A percentile compares a stretch with the other conserved stretches of the same genome.
These are phyloP conservation scores for Stevia rebaudiana DNA, from an alignment of 140 eudicot species.

Conservation along the genomic window DNA sequence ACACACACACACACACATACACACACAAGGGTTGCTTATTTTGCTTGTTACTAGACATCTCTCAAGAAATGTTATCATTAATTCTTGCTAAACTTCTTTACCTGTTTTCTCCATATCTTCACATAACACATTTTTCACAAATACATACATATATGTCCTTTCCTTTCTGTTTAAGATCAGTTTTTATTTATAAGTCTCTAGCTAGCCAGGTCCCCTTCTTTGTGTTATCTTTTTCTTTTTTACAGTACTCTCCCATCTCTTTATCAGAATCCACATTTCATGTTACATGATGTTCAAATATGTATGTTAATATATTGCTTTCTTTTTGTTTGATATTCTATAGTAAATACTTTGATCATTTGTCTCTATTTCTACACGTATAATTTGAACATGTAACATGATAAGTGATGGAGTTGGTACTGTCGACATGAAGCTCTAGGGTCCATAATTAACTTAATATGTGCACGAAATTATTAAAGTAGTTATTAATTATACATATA, in stretches of 20 bases:
- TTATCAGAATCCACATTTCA: conserved; percentile 38
- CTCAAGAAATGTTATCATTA: conserved; percentile 34
- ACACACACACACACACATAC: background rate
- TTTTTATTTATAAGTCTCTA: conserved; percentile 27
- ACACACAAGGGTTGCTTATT: conserved; percentile 22
- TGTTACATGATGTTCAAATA: conserved; percentile 5
- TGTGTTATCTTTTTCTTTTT: conserved; percentile 37
- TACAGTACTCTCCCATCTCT: conserved; percentile 37
- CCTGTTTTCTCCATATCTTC: conserved; percentile 32
- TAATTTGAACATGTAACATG: background rate
- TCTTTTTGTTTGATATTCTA: background rate
- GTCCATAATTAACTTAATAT: background rate
- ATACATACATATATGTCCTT: conserved; percentile 34
- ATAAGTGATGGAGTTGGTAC: background rate
- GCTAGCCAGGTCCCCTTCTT: conserved; percentile 45
- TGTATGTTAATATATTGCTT: background rate
- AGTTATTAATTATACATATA: background rate
- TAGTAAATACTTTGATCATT: conserved; percentile 1
- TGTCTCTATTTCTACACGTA: too few species aligned
- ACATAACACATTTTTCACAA: conserved; percentile 32
- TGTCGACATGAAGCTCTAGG: background rate
- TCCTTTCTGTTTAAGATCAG: conserved; percentile 30
- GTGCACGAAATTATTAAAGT: background rate
- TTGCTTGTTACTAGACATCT: conserved; percentile 41
- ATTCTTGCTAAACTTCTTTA: conserved; percentile 31